A percentile compares a stretch with the other conserved stretches of the same genome.
Conservation (phyloP, 176 grass and related monocot species). For the Zoysia japonica region DNA sequence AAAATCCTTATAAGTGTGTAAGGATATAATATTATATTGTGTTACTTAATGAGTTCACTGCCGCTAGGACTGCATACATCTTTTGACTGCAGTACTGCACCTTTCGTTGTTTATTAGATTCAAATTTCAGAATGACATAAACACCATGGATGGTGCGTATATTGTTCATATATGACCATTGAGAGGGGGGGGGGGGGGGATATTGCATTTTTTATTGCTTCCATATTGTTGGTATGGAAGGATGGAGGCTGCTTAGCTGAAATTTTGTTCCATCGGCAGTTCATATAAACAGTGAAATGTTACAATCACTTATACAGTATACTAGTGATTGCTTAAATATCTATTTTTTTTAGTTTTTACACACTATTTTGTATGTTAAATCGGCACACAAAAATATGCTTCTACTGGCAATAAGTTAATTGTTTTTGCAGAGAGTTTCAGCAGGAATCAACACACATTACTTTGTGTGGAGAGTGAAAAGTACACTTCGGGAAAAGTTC, state of each 20-base stretch:
- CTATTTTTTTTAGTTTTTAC: background rate
- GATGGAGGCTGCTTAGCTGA: too few species aligned
- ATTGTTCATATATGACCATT: too few species aligned
- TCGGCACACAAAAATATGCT: conserved; percentile 16
- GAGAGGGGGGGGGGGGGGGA: too few species aligned
- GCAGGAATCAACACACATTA: conserved; percentile 35
- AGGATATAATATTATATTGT: background rate
- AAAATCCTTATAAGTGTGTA: conserved; percentile 11
- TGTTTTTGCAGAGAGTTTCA: conserved; percentile 63
- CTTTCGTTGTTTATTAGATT: background rate
- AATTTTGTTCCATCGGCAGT: background rate
- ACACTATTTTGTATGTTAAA: conserved; percentile 18
- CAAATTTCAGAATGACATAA: conserved; percentile 1
- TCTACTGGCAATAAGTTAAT: conserved; percentile 19
- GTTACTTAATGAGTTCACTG: background rate
- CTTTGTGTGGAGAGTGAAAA: conserved; percentile 72
- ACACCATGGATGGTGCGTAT: background rate
- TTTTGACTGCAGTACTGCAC: too few species aligned
- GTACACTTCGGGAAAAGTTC: conserved; percentile 51
- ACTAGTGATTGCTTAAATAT: conserved; percentile 22
- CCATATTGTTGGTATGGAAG: background rate
- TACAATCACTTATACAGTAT: conserved; percentile 6
- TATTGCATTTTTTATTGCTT: too few species aligned
- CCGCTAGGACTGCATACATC: too few species aligned
- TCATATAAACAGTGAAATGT: conserved; percentile 20